phyloP scores from a whole-genome alignment of 1,284 basidiomycete species.

The Ustilago crameri region DNA sequence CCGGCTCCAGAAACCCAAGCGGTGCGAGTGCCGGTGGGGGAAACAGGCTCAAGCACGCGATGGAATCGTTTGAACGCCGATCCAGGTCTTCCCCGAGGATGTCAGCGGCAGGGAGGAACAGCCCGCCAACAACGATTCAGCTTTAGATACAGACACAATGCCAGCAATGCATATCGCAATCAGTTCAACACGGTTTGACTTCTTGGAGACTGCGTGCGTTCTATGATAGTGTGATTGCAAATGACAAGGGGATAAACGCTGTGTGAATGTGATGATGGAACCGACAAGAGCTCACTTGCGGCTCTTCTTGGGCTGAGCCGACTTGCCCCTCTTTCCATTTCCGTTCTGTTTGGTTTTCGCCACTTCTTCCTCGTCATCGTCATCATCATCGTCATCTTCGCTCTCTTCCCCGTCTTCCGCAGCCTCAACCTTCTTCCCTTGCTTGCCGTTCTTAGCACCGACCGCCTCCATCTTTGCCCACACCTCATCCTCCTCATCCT shows the following conservation, averaged over 20 bases:
- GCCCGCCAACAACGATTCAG: slow-evolving; percentile 24
- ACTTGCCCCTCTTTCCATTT: slow-evolving; percentile 12
- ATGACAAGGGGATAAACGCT: no score
- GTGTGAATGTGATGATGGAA: no score
- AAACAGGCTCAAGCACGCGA: slow-evolving; percentile 27
- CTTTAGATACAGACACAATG: slow-evolving; percentile 3
- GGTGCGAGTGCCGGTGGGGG: slow-evolving; percentile 1
- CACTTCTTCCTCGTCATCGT: slow-evolving; percentile 20
- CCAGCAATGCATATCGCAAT: no score
- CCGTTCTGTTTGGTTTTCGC: slow-evolving; percentile 12
- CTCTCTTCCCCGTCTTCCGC: no score
- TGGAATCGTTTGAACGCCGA: slow-evolving; percentile 22
- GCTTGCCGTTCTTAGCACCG: slow-evolving; percentile 4
- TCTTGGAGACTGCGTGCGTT: no score
- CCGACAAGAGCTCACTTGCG: slow-evolving; percentile 13
- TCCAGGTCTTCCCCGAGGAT: neutral
- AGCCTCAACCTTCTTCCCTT: neutral
- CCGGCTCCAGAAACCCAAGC: slow-evolving; percentile 16
- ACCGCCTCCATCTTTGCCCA: slow-evolving; percentile 47
- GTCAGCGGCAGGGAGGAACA: slow-evolving; percentile 11
- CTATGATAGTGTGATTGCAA: no score
- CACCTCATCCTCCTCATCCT: slow-evolving; percentile 41
- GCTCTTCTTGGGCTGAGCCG: slow-evolving; percentile 25
- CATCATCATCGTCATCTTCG: slow-evolving; percentile 11
- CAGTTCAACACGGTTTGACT: no score